phyloP scores from a whole-genome alignment of 305 asterid species.

The Fraxinus velutina region DNA sequence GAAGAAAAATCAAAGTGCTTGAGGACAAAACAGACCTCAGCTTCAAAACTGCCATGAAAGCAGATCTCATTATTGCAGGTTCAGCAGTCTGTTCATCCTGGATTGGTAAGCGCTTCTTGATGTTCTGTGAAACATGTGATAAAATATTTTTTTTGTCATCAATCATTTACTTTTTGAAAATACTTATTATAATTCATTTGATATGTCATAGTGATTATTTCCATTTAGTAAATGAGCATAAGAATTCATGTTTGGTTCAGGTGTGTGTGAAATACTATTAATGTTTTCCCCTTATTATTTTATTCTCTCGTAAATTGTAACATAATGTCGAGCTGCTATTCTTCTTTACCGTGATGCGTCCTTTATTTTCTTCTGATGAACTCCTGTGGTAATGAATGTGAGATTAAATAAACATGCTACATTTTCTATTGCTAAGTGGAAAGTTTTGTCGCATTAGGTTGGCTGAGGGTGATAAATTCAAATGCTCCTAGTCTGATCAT shows the following conservation, averaged over 20 bases:
- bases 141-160: constrained; percentile 15
- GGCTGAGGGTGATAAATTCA: not conserved
- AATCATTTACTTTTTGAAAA: not conserved
- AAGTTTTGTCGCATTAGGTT: not conserved
- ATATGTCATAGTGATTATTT: not conserved
- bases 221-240: not conserved
- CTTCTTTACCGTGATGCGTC: not conserved
- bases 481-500: not conserved
- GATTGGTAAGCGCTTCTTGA: constrained; percentile 66
- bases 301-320: not conserved
- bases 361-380: not conserved
- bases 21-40: constrained; percentile 75
- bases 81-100: constrained; percentile 94
- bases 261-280: not conserved
- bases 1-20: constrained; percentile 90
- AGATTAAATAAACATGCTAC: not conserved
- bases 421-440: not conserved
- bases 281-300: not conserved
- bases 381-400: not conserved
- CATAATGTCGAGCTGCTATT: not conserved
- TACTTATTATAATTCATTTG: not conserved
- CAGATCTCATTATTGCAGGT: constrained; percentile 93
- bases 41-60: constrained; percentile 92
- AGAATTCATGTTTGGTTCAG: not conserved
- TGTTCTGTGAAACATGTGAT: not conserved